Evolutionary conservation across 2,329 filamentous ascomycete species (phyloP).

Genomic region (Exophiala sp.): DNA sequence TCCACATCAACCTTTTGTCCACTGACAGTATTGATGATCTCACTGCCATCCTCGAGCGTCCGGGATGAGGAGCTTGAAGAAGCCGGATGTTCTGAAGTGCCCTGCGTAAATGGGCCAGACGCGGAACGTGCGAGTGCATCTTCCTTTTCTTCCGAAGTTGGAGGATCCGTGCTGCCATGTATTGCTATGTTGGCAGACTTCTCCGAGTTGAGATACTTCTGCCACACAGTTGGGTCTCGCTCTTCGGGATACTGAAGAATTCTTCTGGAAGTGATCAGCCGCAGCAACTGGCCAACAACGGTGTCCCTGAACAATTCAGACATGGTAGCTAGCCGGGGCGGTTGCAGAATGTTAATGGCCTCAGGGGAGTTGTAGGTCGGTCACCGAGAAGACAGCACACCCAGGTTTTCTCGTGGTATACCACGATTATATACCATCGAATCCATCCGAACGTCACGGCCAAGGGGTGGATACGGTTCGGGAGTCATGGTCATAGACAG

Average conservation of each 20-base stretch:
- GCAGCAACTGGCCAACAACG: conserved; percentile 37
- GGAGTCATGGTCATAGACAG: not conserved
- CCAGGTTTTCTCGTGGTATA: not conserved
- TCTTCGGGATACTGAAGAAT: conserved; percentile 45
- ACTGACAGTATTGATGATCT: not conserved
- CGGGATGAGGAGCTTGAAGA: conserved; percentile 3
- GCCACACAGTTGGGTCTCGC: conserved; percentile 43
- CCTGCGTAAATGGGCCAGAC: too few species aligned
- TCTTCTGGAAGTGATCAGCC: conserved; percentile 37
- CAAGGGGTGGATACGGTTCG: too few species aligned
- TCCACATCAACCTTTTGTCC: conserved; percentile 41
- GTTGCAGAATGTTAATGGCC: not conserved
- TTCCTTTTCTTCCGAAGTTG: conserved; percentile 3
- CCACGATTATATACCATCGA: not conserved
- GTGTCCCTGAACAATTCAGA: conserved; percentile 43
- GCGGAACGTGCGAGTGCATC: not conserved
- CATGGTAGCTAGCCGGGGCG: conserved; percentile 25
- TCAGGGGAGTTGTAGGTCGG: too few species aligned
- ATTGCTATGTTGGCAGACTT: conserved; percentile 47
- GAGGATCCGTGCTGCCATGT: conserved; percentile 33
- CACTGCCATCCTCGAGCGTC: conserved; percentile 7
- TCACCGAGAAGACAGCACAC: too few species aligned
- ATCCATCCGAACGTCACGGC: too few species aligned
- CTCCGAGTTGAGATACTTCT: conserved; percentile 45
- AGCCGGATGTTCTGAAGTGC: not conserved